Base-by-base conservation (phyloP, 352 stramenopile species). In the Blastocystis sp. region DNA sequence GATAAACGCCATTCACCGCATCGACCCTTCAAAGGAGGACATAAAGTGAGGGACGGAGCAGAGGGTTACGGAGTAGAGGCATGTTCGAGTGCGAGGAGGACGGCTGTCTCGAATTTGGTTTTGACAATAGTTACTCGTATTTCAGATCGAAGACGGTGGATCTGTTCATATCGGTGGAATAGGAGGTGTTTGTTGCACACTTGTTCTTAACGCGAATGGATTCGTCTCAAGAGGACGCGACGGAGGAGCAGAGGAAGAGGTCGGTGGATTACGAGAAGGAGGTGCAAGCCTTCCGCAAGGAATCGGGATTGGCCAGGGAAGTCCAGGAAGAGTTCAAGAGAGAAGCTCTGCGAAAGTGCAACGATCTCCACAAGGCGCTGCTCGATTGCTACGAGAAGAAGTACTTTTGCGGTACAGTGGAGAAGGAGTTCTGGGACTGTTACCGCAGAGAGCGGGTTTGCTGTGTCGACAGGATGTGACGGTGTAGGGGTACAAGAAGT, bases 351-450 rank as follows among this genome's bases (percentile, higher is more conserved):
- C 41, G 74, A 21, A 85, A 85, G 45, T 85, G 74, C 37, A 85
- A 85, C 60, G 74, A 85, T 37, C 33, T 85, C 10, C 74, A 85
- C 45, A 26, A n/a, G 4, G 45, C 39, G 50, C 41, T 85, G 13
- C 55, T 85, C 10, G 51, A 85, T 62, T 85, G 74, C 61, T 85
- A 85, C 33, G 74, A 85, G 41, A 66, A 85, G 50, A 85, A 85
- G 31, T 85, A 85, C 45, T 85, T 85, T 62, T 85, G 74, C 41
- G 74, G 74, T 55, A 85, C 45, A 21, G 50, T 45, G n/a, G 74
- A 85, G 51, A 85, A 85, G 45, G 74, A 66, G 74, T 85, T 85
- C 45, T 85, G 74, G 74, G 74, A 85, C 66, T 85, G 74, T n/a
- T 85, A 85, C 45, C 74, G 74, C 33, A 21, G 29, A 24, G 74